Base-by-base conservation (phyloP, 1,284 basidiomycete species). In the Psilocybe mexicana region DNA sequence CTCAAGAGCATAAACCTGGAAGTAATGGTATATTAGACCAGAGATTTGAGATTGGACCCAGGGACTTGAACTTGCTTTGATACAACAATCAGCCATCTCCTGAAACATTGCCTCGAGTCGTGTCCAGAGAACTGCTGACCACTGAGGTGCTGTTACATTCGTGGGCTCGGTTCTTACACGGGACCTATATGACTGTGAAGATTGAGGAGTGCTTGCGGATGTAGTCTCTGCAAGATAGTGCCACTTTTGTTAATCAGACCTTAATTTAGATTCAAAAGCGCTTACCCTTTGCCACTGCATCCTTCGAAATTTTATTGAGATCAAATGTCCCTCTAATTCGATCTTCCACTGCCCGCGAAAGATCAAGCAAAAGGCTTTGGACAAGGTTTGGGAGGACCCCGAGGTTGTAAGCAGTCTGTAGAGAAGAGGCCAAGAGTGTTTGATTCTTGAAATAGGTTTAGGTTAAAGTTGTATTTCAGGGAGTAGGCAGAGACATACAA, bases 371-470 rank as follows among this genome's bases (percentile, higher is more conserved):
- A 0, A 98, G 82, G 58, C 87, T 86, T 58, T 89, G 85, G 0
- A 98, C 92, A 2, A 98, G 83, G 23, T 86, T 81, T 0, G 95
- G 92, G 2, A 98, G 79, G 6, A 93, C 85, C 25, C 90, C 82
- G 6, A 99, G 83, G 70, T 98, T 98, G 74, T 94, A 92, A 2
- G 96, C 94, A 0, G 94, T 97, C 78, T 98, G 96, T 6, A 98
- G 81, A 0, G 94, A 93, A 2, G 93, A 93, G 0, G 93, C 92
- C 0, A 99, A 81, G 25, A 96, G 76, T 1, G 93, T 86, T 72
- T 93, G 93, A 66, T 97, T 92, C 93, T 96, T 56, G 23, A 48
- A 1, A 35, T 23, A 36, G 48, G 38, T 12, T 38, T 24, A 23
- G 10, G 48, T 51, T 25, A 14, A 46, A 3, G 23, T 8, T 33